Conservation (phyloP, 768 basidiomycete genomes). For the Boletales sp. region DNA sequence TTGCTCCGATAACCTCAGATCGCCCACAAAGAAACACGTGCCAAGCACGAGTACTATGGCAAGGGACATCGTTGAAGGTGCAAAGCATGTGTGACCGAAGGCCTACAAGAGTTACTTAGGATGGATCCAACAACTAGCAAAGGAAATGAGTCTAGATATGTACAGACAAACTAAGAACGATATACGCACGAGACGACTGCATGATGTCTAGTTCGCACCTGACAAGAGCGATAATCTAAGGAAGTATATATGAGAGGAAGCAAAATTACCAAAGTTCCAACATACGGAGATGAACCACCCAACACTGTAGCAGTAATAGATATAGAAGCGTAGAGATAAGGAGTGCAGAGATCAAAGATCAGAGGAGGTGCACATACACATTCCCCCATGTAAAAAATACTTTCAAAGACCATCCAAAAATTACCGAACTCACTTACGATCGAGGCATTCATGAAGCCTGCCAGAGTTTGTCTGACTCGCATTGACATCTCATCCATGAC, state of each 20-base stretch:
- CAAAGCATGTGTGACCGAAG: background rate
- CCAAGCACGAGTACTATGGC: constrained; percentile 76
- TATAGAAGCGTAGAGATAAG: background rate
- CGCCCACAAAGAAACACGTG: constrained; percentile 83
- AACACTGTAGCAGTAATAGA: constrained; percentile 30
- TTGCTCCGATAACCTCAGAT: constrained; percentile 72
- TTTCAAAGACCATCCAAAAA: background rate
- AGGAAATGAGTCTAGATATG: background rate
- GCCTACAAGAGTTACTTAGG: constrained; percentile 67
- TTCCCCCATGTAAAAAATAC: constrained; percentile 22
- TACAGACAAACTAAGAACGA: background rate
- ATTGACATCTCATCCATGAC: constrained; percentile 86
- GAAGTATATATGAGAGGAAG: background rate
- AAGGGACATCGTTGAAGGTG: background rate
- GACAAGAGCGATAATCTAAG: constrained; percentile 71
- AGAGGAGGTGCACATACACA: constrained; percentile 19
- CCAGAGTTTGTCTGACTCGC: constrained; percentile 78
- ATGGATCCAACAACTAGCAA: constrained; percentile 74
- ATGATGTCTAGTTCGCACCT: constrained; percentile 81
- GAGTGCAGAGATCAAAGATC: background rate
- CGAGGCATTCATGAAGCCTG: constrained; percentile 84
- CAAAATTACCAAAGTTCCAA: background rate
- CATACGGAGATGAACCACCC: constrained; percentile 67
- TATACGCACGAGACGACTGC: constrained; percentile 66
- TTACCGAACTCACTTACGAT: constrained; percentile 42